phyloP scores from a whole-genome alignment of 2,329 filamentous ascomycete species.

The Scytalidium lignicola region DNA sequence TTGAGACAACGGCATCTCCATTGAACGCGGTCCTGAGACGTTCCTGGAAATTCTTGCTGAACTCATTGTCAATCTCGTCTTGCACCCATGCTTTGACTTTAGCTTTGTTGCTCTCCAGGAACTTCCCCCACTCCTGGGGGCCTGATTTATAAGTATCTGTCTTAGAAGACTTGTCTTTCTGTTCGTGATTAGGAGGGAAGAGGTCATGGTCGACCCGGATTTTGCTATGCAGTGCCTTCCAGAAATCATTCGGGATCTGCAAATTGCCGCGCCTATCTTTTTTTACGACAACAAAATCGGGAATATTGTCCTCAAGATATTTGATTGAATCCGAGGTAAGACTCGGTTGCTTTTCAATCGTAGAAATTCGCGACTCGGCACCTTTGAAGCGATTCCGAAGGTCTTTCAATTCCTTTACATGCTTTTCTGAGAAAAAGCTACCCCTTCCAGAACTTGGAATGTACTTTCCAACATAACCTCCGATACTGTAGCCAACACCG shows the following conservation, averaged over 20 bases:
- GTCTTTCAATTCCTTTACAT: slow-evolving; percentile 13
- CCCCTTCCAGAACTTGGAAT: slow-evolving; percentile 15
- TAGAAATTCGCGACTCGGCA: slow-evolving; percentile 18
- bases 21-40: slow-evolving; percentile 37
- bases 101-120: slow-evolving; percentile 41
- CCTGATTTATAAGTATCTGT: background rate
- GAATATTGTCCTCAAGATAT: slow-evolving; percentile 44
- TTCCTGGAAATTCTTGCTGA: slow-evolving; percentile 41
- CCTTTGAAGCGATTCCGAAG: slow-evolving; percentile 15
- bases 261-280: slow-evolving; percentile 45
- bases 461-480: slow-evolving; percentile 16
- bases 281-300: slow-evolving; percentile 51
- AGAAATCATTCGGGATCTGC: slow-evolving; percentile 57
- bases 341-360: slow-evolving; percentile 9
- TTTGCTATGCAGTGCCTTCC: slow-evolving; percentile 54
- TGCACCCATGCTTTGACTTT: slow-evolving; percentile 25
- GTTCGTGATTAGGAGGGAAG: background rate
- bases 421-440: slow-evolving; percentile 13
- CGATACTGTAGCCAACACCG: slow-evolving; percentile 8
- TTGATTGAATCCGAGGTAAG: slow-evolving; percentile 28
- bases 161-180: background rate
- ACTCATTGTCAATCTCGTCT: slow-evolving; percentile 29
- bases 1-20: slow-evolving; percentile 25
- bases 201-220: slow-evolving; percentile 38
- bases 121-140: slow-evolving; percentile 24